A percentile compares a stretch with the other conserved stretches of the same genome.
These are phyloP conservation scores for Incumbomyces lentus DNA, from an alignment of 2,329 filamentous ascomycete species.

Conservation along the genomic window DNA sequence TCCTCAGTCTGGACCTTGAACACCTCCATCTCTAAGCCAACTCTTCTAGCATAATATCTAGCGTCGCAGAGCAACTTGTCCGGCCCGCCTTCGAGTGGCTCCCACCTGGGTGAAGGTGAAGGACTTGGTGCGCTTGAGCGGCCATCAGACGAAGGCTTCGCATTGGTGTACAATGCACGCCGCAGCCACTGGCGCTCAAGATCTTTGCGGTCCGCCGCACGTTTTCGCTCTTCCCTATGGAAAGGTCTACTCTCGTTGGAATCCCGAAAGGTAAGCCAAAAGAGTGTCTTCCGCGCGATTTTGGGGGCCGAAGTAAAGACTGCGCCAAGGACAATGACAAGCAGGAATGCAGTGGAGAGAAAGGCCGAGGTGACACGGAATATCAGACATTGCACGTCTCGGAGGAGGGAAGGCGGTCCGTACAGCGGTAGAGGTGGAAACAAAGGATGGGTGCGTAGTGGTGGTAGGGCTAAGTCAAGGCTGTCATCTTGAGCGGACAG, in stretches of 20 bases:
- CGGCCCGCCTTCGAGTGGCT: constrained; percentile 67
- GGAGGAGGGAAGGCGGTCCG: constrained; percentile 57
- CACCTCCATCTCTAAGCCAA: constrained; percentile 75
- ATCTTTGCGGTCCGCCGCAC: constrained; percentile 46
- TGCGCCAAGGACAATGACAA: constrained; percentile 64
- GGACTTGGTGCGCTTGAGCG: not conserved
- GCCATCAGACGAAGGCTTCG: constrained; percentile 27
- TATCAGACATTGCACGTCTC: constrained; percentile 53
- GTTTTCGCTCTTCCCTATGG: constrained; percentile 57
- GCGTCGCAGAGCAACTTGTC: constrained; percentile 72
- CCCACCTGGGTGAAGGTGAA: constrained; percentile 38
- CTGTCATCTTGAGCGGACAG: not conserved
- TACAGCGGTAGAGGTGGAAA: constrained; percentile 80
- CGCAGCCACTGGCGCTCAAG: constrained; percentile 54
- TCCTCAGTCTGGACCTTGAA: constrained; percentile 87
- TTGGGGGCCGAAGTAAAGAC: constrained; percentile 55
- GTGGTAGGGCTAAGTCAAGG: constrained; percentile 38
- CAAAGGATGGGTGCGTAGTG: constrained; percentile 63
- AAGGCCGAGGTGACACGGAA: constrained; percentile 62
- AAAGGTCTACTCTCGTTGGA: constrained; percentile 56
- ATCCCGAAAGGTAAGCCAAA: constrained; percentile 49
- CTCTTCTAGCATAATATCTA: constrained; percentile 73
- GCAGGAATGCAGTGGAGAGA: constrained; percentile 67
- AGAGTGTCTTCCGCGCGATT: constrained; percentile 40
- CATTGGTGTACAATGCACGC: constrained; percentile 26